Base-by-base conservation (phyloP, 352 stramenopile genomes). In the Thraustochytrium striatum region DNA sequence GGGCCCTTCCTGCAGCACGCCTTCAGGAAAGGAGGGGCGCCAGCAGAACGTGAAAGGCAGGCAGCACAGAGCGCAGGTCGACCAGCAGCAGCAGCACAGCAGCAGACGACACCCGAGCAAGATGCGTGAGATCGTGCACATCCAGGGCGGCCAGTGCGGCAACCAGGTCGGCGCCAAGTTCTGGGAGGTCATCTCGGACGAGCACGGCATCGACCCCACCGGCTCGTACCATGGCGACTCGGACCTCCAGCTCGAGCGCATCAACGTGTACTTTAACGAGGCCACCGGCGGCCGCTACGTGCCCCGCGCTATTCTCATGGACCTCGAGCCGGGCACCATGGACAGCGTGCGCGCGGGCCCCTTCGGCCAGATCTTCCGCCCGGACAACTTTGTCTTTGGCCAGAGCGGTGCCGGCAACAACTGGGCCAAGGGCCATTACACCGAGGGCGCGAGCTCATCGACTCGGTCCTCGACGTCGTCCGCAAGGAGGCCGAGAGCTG, bases 401-500 rank as follows among this genome's bases (percentile, higher is more conserved):
- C 93, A 98, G 86, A 97, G 91, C 50, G 95, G 95, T 83, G 95
- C 94, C 50, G 95, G 95, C 87, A 99, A 97, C 90, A 97, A 99
- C 89, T 99, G 96, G 96, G 96, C 96, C 86, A 99, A 99, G 89
- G 96, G 96, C 82, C 96, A 99, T 87, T 99, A 99, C 88, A 99
- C 96, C 32, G 94, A 99, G 85, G 95, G 96, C 79, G 94, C 95
- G 96, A 99, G 89, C 87, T 99, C 16, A 97, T 99, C 61, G 96
- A 99, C 87, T 94, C 92, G 44, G 94, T 99, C 43, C 92, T 99
- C 52, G 96, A 99, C 86, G 94, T 98, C 53, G 93, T 99, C 59
- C 92, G 96, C 52, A 98, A 99, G 87, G 95, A 99, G 85, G 92
- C 93, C 36, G 96, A 99, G 87, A 90, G 86, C 73, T 99, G 96